Evolutionary conservation across 2,329 filamentous ascomycete species (phyloP).

Genomic region (Colletotrichum sp.): DNA sequence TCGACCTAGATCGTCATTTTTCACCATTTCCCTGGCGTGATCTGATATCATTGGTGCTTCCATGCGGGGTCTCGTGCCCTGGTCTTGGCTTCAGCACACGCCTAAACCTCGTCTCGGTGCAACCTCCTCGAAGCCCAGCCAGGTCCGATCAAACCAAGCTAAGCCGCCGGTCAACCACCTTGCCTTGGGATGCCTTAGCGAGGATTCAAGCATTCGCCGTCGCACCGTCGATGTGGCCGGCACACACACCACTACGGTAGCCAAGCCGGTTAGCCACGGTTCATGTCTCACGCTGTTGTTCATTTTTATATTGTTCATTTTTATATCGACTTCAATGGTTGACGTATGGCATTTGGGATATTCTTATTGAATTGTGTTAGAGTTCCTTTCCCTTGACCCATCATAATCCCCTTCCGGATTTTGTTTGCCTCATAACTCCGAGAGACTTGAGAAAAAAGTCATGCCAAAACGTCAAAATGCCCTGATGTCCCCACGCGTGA

Average conservation of each 20-base stretch:
- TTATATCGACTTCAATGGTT: neutral
- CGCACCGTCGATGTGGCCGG: neutral
- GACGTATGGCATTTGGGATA: slow-evolving; percentile 23
- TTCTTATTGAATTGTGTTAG: slow-evolving; percentile 20
- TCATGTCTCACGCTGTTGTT: neutral
- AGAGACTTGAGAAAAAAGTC: slow-evolving; percentile 13
- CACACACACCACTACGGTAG: neutral
- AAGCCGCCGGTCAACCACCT: neutral
- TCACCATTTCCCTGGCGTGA: neutral
- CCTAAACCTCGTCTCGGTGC: neutral
- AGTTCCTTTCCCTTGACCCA: slow-evolving; percentile 14
- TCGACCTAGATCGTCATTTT: slow-evolving; percentile 5
- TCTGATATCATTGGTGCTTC: slow-evolving; percentile 15
- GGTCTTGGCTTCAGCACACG: neutral
- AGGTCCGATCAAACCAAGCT: neutral
- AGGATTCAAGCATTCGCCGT: neutral
- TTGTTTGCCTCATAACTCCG: slow-evolving; percentile 23
- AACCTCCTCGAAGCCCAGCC: neutral
- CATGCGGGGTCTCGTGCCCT: slow-evolving; percentile 13
- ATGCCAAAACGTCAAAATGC: slow-evolving; percentile 22
- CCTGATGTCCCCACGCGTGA: neutral
- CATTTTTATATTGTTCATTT: neutral
- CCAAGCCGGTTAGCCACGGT: neutral
- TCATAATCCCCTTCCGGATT: slow-evolving; percentile 16
- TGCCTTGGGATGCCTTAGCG: neutral